phyloP scores from a whole-genome alignment of 2,329 filamentous ascomycete species.

The Aspergillus fumigatus region DNA sequence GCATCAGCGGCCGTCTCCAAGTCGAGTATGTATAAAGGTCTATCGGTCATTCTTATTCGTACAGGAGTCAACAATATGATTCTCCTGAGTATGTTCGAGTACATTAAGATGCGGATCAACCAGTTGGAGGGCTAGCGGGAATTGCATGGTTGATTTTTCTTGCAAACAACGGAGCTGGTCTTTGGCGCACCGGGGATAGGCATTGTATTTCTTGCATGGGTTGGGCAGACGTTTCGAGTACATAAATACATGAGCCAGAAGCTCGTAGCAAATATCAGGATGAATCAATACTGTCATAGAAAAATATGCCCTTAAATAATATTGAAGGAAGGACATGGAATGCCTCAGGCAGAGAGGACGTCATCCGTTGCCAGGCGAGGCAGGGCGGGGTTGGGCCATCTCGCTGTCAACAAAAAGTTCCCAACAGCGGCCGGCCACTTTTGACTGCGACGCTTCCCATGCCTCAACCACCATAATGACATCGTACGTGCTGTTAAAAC shows the following conservation, averaged over 20 bases:
- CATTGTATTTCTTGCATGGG: slow-evolving; percentile 1
- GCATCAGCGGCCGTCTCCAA: slow-evolving; percentile 37
- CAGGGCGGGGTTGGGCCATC: slow-evolving; percentile 24
- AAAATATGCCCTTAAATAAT: no score
- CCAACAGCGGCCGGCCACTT: slow-evolving; percentile 5
- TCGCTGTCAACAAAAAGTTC: slow-evolving; percentile 26
- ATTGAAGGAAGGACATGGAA: not conserved
- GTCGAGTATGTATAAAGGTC: slow-evolving; percentile 45
- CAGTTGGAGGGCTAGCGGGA: slow-evolving; percentile 24
- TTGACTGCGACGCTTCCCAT: slow-evolving; percentile 9
- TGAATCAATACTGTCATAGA: not conserved
- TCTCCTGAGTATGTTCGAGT: slow-evolving; percentile 44
- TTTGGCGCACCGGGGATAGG: not conserved
- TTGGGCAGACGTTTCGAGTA: slow-evolving; percentile 11
- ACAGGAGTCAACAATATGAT: slow-evolving; percentile 48
- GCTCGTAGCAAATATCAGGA: slow-evolving; percentile 21
- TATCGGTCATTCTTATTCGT: slow-evolving; percentile 45
- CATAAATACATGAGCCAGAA: slow-evolving; percentile 17
- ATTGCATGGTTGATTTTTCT: slow-evolving; percentile 6
- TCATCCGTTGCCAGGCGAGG: slow-evolving; percentile 32
- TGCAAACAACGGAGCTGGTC: not conserved
- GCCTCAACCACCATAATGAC: slow-evolving; percentile 24
- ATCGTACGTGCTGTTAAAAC: slow-evolving; percentile 25
- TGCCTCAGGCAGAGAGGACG: slow-evolving; percentile 27
- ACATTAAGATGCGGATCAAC: slow-evolving; percentile 42